Percentiles rank a stretch among this genome's conserved stretches.
Evolutionary conservation across 352 stramenopile genomes (phyloP).

Genomic region (Pythium grandisporangium): DNA sequence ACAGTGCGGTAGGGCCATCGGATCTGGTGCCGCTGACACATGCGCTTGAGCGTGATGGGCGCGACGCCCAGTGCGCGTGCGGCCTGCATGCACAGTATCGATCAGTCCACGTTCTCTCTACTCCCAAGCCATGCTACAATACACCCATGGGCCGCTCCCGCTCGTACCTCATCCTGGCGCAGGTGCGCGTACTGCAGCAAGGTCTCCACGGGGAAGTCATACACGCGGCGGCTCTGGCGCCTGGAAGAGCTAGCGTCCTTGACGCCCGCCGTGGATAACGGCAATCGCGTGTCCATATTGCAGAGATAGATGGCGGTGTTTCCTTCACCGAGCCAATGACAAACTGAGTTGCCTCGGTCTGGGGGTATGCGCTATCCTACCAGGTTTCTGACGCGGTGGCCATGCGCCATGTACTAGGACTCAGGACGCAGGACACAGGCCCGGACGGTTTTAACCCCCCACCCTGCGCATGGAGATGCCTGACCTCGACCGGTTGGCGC

Average conservation of each 20-base stretch:
- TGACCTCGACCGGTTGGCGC: too few species aligned
- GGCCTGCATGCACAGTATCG: slow-evolving; percentile 8
- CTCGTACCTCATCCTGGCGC: slow-evolving; percentile 37
- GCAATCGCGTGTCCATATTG: neutral
- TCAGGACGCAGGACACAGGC: too few species aligned
- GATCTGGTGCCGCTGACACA: slow-evolving; percentile 30
- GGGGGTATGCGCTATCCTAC: too few species aligned
- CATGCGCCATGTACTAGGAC: too few species aligned
- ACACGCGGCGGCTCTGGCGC: slow-evolving; percentile 36
- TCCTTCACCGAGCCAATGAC: too few species aligned
- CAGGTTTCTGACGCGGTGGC: too few species aligned
- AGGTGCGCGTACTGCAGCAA: slow-evolving; percentile 26
- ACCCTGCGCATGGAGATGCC: too few species aligned
- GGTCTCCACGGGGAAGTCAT: slow-evolving; percentile 28
- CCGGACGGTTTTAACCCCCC: too few species aligned
- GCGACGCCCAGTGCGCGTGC: slow-evolving; percentile 26
- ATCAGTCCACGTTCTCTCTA: neutral
- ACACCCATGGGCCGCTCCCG: neutral
- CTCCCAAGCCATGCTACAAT: too few species aligned
- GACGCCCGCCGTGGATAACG: neutral
- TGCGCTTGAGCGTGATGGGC: slow-evolving; percentile 61
- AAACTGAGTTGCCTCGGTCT: too few species aligned
- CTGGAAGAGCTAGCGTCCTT: neutral
- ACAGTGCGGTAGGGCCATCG: slow-evolving; percentile 29
- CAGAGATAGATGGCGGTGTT: too few species aligned